Conservation (phyloP, 108 stramenopile species). For the Nitzschia putrida region DNA sequence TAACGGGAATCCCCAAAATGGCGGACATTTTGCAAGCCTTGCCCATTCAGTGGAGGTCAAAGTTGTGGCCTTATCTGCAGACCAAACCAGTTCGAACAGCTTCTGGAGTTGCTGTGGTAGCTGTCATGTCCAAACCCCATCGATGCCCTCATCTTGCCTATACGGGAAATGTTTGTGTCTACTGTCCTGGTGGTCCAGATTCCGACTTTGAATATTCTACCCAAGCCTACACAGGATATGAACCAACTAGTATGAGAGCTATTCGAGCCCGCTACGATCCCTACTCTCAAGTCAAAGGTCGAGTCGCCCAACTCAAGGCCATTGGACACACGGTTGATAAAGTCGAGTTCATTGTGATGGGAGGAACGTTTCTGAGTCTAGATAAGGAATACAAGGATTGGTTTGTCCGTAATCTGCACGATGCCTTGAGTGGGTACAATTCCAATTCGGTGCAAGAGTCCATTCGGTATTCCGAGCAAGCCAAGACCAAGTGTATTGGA, state of each 20-base stretch:
- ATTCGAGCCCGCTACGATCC: slow-evolving; percentile 96
- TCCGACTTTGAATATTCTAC: slow-evolving; percentile 95
- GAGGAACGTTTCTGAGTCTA: slow-evolving; percentile 93
- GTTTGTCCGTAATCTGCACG: slow-evolving; percentile 93
- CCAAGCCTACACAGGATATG: slow-evolving; percentile 96
- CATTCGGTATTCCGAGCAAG: slow-evolving; percentile 86
- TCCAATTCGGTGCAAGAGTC: slow-evolving; percentile 85
- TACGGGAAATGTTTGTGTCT: slow-evolving; percentile 94
- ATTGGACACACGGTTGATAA: slow-evolving; percentile 95
- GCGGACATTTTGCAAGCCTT: slow-evolving; percentile 90
- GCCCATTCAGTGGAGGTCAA: slow-evolving; percentile 73
- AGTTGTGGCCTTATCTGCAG: slow-evolving; percentile 83
- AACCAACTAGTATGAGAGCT: slow-evolving; percentile 94
- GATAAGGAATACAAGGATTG: slow-evolving; percentile 89
- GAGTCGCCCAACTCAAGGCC: slow-evolving; percentile 81
- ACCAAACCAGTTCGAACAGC: slow-evolving; percentile 95
- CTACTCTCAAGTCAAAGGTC: slow-evolving; percentile 84
- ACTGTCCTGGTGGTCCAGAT: slow-evolving; percentile 96
- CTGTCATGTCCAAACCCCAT: slow-evolving; percentile 96
- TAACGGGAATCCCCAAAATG: slow-evolving; percentile 84
- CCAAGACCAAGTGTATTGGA: slow-evolving; percentile 88
- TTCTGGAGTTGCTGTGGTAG: slow-evolving; percentile 91
- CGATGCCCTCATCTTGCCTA: slow-evolving; percentile 95
- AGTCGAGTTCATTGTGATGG: slow-evolving; percentile 96
- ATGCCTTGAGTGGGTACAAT: slow-evolving; percentile 88